Base-by-base conservation (phyloP, 768 basidiomycete genomes). In the Lactarius evosmus region DNA sequence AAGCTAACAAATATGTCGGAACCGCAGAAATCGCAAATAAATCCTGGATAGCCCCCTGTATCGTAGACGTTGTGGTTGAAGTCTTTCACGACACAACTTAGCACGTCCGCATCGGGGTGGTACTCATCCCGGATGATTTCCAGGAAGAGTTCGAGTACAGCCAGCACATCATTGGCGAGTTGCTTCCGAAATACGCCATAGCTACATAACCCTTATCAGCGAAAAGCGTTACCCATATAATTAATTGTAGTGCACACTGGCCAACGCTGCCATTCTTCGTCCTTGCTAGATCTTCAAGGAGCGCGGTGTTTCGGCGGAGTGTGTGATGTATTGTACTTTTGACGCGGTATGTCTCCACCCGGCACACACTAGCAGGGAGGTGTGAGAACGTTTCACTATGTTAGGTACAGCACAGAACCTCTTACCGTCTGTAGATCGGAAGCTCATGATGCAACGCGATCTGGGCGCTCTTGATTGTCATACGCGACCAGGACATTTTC, bases 401-500 rank as follows among this genome's bases (percentile, higher is more conserved):
- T 30, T 27, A 22, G 14, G 40, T 56, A 30, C 58, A 46, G 11
- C 36, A 69, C 27, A 55, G 46, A 25, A 62, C 19, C 59, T 7
- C 77, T 63, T 62, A 91, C 92, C 92, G 80, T 72, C 84, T 83
- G 72, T 93, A 94, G 16, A 94, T 81, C 0, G 89, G 89, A 36
- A 94, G 78, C 67, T 94, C 92, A 50, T 88, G 82, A 69, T 84
- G 81, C 34, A 88, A 77, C 3, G 91, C 88, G 0, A 78, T 76
- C 44, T 73, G 72, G 16, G 91, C 72, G 4, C 89, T 87, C 53
- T 75, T 72, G 30, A 88, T 69, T 7, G 89, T 87, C 90, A 94
- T 93, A 52, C 92, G 79, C 1, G 91, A 93, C 92, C 92, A 94
- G 1, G 89, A 88, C 4, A 86, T 85, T 74, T 94, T 94, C 72